phyloP scores from a whole-genome alignment of 2,329 filamentous ascomycete species.

The Claviceps maximensis region DNA sequence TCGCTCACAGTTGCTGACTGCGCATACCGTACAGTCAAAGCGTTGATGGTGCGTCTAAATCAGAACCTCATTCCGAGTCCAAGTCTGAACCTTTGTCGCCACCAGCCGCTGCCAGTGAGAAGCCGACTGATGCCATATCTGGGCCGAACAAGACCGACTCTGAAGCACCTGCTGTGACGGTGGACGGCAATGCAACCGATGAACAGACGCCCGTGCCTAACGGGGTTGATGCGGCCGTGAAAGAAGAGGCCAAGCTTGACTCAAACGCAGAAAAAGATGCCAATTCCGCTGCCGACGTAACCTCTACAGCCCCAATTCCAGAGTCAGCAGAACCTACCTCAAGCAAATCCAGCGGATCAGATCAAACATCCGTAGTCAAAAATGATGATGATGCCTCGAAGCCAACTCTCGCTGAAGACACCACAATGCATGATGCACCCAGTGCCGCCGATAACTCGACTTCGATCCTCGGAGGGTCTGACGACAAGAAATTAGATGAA shows the following conservation, averaged over 20 bases:
- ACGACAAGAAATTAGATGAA: not conserved
- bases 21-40: not conserved
- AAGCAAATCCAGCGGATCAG: not conserved
- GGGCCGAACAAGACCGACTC: conserved; percentile 3
- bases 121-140: not conserved
- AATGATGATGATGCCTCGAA: not conserved
- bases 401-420: conserved; percentile 3
- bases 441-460: not conserved
- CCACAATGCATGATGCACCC: not conserved
- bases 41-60: conserved; percentile 5
- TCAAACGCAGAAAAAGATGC: conserved; percentile 3
- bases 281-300: not conserved
- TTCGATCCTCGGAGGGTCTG: not conserved
- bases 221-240: conserved; percentile 1
- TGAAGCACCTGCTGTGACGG: conserved; percentile 7
- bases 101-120: not conserved
- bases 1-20: conserved; percentile 1
- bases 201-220: not conserved
- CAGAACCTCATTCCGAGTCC: conserved; percentile 5
- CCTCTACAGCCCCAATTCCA: not conserved
- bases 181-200: conserved; percentile 8
- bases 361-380: not conserved
- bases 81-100: conserved; percentile 6
- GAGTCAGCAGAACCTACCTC: not conserved
- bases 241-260: not conserved